A percentile compares a stretch with the other conserved stretches of the same genome.
These are phyloP conservation scores for Corynascus novoguineensis DNA, from an alignment of 495 filamentous ascomycete species.

Conservation along the genomic window DNA sequence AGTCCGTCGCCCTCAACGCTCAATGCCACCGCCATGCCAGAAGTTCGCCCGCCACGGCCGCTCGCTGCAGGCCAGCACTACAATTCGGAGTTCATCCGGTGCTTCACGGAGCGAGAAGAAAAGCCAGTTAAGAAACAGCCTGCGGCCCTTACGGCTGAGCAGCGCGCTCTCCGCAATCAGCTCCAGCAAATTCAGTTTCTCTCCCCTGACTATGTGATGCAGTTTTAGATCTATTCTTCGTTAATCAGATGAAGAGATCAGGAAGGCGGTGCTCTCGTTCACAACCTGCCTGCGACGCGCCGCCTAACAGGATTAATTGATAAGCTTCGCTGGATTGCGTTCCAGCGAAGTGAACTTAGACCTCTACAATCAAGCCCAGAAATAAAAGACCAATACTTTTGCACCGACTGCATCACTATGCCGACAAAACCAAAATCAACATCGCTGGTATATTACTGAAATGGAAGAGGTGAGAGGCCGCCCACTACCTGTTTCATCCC, in stretches of 20 bases:
- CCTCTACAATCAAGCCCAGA: too few relatives aligned
- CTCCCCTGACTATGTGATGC: not conserved
- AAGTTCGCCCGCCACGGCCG: not conserved
- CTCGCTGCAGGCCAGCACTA: not conserved
- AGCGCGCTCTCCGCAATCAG: not conserved
- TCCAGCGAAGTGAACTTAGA: too few relatives aligned
- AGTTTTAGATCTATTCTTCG: too few relatives aligned
- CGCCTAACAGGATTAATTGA: too few relatives aligned
- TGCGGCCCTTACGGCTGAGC: not conserved
- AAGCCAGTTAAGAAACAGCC: not conserved
- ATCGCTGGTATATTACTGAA: too few relatives aligned
- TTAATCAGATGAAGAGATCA: too few relatives aligned
- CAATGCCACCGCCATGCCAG: not conserved
- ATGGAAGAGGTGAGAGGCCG: too few relatives aligned
- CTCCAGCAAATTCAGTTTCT: not conserved
- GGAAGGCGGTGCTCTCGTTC: too few relatives aligned
- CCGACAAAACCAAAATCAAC: not conserved
- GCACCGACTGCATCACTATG: too few relatives aligned
- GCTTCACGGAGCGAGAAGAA: not conserved
- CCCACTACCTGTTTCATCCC: not conserved
- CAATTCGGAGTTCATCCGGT: not conserved
- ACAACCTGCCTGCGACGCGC: too few relatives aligned
- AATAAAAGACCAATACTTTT: too few relatives aligned
- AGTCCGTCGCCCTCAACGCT: not conserved
- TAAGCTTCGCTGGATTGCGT: too few relatives aligned